Evolutionary conservation across 2,329 filamentous ascomycete genomes (phyloP), one percentile per base, ranked within the genome.

Genomic region (Ophiocordyceps camponoti-saundersi): DNA sequence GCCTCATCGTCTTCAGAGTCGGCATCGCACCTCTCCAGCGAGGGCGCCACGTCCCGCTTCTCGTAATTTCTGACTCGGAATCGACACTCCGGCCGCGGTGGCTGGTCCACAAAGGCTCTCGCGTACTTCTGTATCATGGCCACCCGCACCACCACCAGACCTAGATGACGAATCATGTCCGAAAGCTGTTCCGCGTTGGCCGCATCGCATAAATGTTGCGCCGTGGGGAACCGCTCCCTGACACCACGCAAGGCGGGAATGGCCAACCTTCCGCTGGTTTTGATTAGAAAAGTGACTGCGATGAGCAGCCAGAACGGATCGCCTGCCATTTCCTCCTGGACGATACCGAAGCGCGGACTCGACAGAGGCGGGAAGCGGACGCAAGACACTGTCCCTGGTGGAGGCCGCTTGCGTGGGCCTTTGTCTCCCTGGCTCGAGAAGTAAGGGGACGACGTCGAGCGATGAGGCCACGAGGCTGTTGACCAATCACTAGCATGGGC

Each of bases 271-370:
- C 85, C 89, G 3, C 77, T 71, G 0, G 88, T 95, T 49, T 83
- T 80, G 60, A 90, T 90, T 29, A 95, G 77, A 55, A 95, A 89
- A 0, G 85, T 87, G 6, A 88, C 80, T 13, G 84, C 87, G 29
- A 95, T 70, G 2, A 95, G 73, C 2, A 95, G 74, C 52, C 79
- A 80, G 61, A 93, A 95, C 0, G 88, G 83, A 48, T 87, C 73
- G 45, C 75, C 62, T 2, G 79, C 78, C 16, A 94, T 74, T 52
- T 80, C 74, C 59, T 95, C 89, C 59, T 95, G 89, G 36, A 95
- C 78, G 2, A 95, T 72, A 0, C 88, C 88, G 57, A 94, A 95
- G 6, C 57, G 61, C 0, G 69, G 58, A 0, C 75, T 68, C 8
- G 72, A 70, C 32, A 88, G 74, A 0, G 79, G 73, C 0, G 86